Conservation (phyloP, 768 basidiomycete genomes). For the Rhizopogon vinicolor region DNA sequence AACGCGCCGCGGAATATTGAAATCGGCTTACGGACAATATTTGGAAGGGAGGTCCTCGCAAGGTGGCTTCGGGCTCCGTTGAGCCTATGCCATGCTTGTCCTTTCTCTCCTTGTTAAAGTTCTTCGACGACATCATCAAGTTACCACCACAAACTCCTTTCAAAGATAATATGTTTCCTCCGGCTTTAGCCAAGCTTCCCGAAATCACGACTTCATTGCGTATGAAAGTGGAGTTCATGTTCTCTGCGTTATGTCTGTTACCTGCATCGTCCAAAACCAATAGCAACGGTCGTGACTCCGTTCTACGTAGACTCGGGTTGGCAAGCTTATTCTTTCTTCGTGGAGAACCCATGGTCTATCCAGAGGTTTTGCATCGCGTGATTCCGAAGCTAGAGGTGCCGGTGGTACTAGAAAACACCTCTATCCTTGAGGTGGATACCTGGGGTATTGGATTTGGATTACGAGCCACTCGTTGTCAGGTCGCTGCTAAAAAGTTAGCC, state of each 20-base stretch:
- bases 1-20: too few species aligned
- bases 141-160: neutral
- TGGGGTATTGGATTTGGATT: neutral
- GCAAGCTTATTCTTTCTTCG: neutral
- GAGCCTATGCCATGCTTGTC: neutral
- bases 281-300: neutral
- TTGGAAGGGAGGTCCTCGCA: too few species aligned
- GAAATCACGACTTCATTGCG: neutral
- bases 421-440: neutral
- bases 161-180: neutral
- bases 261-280: neutral
- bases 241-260: neutral
- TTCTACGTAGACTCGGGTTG: neutral
- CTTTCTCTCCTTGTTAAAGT: neutral
- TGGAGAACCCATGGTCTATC: neutral
- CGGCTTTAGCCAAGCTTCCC: neutral
- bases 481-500: conserved; percentile 19
- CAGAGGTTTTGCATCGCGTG: neutral
- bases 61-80: neutral
- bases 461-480: neutral
- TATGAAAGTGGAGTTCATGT: neutral
- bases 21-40: too few species aligned
- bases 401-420: neutral
- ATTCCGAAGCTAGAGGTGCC: neutral
- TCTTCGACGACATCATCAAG: neutral